phyloP scores from a whole-genome alignment of 2,329 filamentous ascomycete genomes.

The Leptographium galeiforme region DNA sequence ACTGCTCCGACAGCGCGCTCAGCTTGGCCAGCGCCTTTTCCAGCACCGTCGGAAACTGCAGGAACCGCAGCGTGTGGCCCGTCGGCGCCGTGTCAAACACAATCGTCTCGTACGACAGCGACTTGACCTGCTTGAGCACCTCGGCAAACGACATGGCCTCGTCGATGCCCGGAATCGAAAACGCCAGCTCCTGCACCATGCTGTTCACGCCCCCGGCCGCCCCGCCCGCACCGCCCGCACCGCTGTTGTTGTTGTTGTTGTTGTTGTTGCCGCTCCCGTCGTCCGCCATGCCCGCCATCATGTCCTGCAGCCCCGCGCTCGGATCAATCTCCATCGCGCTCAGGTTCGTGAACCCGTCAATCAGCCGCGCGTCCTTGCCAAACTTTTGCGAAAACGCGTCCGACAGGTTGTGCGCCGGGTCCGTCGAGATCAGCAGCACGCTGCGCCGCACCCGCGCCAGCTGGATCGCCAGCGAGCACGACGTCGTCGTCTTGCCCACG shows the following conservation, averaged over 20 bases:
- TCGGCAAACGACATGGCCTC: slow-evolving; percentile 99
- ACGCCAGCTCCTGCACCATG: slow-evolving; percentile 98
- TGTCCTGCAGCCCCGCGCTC: slow-evolving; percentile 92
- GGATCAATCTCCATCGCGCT: slow-evolving; percentile 99
- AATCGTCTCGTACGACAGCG: slow-evolving; percentile 95
- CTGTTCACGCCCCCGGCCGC: slow-evolving; percentile 58
- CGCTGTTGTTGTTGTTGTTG: slow-evolving; percentile 21
- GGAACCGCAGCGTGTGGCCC: slow-evolving; percentile 93
- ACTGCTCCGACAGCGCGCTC: slow-evolving; percentile 84
- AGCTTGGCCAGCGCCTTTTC: slow-evolving; percentile 98
- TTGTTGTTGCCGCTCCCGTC: slow-evolving; percentile 37
- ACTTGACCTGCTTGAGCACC: slow-evolving; percentile 98
- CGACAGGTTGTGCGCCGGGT: slow-evolving; percentile 93
- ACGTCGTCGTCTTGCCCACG: slow-evolving; percentile 98
- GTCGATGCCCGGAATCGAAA: slow-evolving; percentile 95
- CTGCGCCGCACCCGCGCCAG: slow-evolving; percentile 89
- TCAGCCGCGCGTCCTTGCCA: slow-evolving; percentile 88
- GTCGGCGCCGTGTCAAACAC: slow-evolving; percentile 98
- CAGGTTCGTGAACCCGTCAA: slow-evolving; percentile 85
- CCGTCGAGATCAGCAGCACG: slow-evolving; percentile 94
- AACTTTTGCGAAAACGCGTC: slow-evolving; percentile 99
- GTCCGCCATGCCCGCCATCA: slow-evolving; percentile 65
- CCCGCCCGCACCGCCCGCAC: too few relatives aligned
- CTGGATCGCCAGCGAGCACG: slow-evolving; percentile 95
- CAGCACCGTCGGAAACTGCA: slow-evolving; percentile 94